Evolutionary conservation across 495 filamentous ascomycete species (phyloP), one percentile per base, ranked within the genome.

Genomic region (Penicillium coffeae): DNA sequence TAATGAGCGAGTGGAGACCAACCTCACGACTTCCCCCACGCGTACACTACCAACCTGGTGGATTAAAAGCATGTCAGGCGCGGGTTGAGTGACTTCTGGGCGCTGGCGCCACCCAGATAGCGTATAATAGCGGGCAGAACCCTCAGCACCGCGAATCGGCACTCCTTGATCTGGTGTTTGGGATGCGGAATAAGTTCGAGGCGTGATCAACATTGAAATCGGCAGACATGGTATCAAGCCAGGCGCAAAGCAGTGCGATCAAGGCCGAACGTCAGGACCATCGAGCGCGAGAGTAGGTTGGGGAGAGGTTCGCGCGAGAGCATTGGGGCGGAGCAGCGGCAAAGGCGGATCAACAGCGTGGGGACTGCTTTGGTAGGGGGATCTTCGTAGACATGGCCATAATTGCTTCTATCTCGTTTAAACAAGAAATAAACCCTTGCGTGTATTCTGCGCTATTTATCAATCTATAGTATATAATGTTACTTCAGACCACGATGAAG

Each of bases 21-120:
- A 84, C 79, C 83, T 84, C 40, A 95, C 81, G 27, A 97, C 83
- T 66, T 97, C 89, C 47, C 93, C 94, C 48, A 97, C 86, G 56
- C 89, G 93, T 54, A 96, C 86, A 67, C 79, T 88, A 53, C 92
- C 92, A 34, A 81, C 73, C 66, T 96, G 92, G 68, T 95, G 85
- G 42, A 94, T 71, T 65, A 98, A 81, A 21, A 96, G 77, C 93
- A 97, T 98, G 39, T 74, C 65, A 48, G 60, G 46, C 19, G 55
- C 50, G 33, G 51, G 52, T 16, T 34, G 22, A 18, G 50, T 36
- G 48, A 62, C 52, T 15, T 53, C 39, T 14, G 48, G 50, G 36
- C 52, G 51, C 25, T 64, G 48, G 19, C 52, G 58, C 74, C 74
- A 78, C 47, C 74, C 74, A n/a, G 60, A 43, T 36, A 70, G 56